Conservation (phyloP, 2,329 filamentous ascomycete species). For the Cordyceps cateniannulata region DNA sequence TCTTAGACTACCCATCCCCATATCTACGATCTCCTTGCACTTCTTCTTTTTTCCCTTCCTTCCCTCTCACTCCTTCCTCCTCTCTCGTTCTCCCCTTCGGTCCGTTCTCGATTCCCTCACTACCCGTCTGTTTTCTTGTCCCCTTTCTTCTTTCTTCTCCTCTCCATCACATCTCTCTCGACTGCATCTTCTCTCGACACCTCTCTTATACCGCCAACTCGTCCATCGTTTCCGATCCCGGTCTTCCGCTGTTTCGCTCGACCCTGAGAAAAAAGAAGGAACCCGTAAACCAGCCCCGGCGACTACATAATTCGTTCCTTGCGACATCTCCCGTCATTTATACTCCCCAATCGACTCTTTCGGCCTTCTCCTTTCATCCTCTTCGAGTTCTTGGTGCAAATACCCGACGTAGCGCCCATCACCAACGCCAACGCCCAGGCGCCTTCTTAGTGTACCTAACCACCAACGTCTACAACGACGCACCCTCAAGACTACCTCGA, state of each 20-base stretch:
- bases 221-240: conserved; percentile 4
- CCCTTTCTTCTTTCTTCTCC: background rate
- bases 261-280: background rate
- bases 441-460: background rate
- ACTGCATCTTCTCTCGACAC: background rate
- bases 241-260: conserved; percentile 4
- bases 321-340: background rate
- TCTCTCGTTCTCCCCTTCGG: conserved; percentile 12
- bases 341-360: background rate
- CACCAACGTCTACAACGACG: background rate
- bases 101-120: conserved; percentile 9
- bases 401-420: background rate
- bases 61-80: conserved; percentile 16
- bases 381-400: background rate
- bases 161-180: background rate
- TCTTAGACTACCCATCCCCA: conserved; percentile 16
- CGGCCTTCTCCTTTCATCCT: background rate
- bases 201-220: background rate
- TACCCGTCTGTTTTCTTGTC: background rate
- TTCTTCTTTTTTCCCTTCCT: conserved; percentile 18
- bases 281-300: conserved; percentile 2
- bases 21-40: conserved; percentile 12
- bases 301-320: background rate
- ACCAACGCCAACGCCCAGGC: background rate
- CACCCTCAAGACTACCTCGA: background rate